phyloP scores from a whole-genome alignment of 345 rosid genomes.

The Melaleuca alternifolia region DNA sequence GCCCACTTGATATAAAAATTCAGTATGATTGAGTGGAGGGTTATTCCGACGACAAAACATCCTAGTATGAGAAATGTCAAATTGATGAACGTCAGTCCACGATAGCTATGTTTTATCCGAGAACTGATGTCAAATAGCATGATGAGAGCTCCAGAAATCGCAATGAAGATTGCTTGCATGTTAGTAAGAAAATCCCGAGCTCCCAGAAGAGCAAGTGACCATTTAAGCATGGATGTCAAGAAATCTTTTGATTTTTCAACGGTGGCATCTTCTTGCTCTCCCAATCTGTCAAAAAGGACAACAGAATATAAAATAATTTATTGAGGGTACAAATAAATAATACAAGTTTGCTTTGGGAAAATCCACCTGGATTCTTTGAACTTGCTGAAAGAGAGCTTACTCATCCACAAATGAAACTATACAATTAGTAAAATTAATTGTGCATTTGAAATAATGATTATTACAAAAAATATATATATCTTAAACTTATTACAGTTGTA shows the following conservation, averaged over 20 bases:
- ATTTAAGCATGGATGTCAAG: neutral
- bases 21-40: fast-evolving
- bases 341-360: neutral
- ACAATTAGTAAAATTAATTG: neutral
- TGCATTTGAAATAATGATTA: neutral
- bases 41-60: neutral
- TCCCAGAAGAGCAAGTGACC: neutral
- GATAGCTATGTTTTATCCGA: too few relatives aligned
- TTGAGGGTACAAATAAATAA: neutral
- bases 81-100: neutral
- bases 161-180: neutral
- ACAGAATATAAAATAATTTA: neutral
- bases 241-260: neutral
- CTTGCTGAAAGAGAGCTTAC: neutral
- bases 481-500: too few relatives aligned
- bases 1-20: neutral
- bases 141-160: neutral
- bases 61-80: neutral
- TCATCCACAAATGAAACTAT: neutral
- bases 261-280: neutral
- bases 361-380: neutral
- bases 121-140: neutral
- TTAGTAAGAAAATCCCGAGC: neutral
- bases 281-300: neutral
- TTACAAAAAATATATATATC: too few relatives aligned